Evolutionary conservation across 2,329 filamentous ascomycete genomes (phyloP).

Genomic region (Ophiostoma montium): DNA sequence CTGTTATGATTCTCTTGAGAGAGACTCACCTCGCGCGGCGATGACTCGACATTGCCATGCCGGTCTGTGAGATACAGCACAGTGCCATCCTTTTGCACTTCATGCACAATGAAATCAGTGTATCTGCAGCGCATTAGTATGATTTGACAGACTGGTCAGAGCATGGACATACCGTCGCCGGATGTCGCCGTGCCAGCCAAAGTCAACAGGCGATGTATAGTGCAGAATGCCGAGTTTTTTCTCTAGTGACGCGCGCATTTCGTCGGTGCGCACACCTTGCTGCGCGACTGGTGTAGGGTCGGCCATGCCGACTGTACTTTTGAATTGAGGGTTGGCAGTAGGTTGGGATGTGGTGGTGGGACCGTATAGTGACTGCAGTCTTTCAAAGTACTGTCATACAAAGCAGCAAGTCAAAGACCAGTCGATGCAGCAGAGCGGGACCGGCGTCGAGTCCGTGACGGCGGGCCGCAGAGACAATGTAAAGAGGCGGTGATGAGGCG

Average conservation of each 20-base stretch:
- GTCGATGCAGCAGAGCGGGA: too few relatives aligned
- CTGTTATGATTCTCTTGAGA: not conserved
- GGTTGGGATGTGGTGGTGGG: too few relatives aligned
- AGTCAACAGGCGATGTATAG: constrained; percentile 25
- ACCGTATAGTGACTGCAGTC: too few relatives aligned
- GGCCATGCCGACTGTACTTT: constrained; percentile 2
- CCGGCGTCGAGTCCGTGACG: too few relatives aligned
- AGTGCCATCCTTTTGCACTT: constrained; percentile 61
- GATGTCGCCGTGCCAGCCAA: constrained; percentile 28
- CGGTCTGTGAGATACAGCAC: constrained; percentile 52
- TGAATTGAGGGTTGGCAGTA: too few relatives aligned
- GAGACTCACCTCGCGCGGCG: not conserved
- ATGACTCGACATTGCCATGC: not conserved
- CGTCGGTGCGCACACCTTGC: constrained; percentile 15
- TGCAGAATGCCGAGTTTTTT: constrained; percentile 28
- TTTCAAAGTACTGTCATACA: too few relatives aligned
- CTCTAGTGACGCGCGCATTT: constrained; percentile 19
- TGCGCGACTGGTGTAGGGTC: constrained; percentile 1
- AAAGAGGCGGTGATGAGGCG: too few relatives aligned
- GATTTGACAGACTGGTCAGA: too few relatives aligned
- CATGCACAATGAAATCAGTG: constrained; percentile 86
- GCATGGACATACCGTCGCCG: constrained; percentile 27
- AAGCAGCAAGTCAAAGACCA: too few relatives aligned
- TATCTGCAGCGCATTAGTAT: constrained; percentile 37
- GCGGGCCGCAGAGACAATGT: too few relatives aligned